These are phyloP conservation scores for Panaeolus cyanescens DNA, from an alignment of 768 basidiomycete species.

Conservation along the genomic window DNA sequence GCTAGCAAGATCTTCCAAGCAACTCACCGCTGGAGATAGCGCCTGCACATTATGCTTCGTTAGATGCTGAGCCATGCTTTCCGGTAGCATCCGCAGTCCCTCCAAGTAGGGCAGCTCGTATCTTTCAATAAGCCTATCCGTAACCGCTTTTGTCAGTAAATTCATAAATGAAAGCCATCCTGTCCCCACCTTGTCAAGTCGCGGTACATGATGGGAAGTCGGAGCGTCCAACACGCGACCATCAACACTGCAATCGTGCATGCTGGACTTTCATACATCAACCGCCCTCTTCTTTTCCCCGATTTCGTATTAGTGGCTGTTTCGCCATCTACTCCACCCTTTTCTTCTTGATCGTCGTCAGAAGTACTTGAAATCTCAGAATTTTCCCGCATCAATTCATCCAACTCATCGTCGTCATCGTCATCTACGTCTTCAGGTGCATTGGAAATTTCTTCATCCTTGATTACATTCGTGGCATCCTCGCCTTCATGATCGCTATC, in stretches of 20 bases:
- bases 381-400: conserved; percentile 43
- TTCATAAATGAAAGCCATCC: not conserved
- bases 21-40: conserved; percentile 69
- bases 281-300: conserved; percentile 17
- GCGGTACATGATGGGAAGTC: conserved; percentile 73
- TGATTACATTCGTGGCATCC: not conserved
- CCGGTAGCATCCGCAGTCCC: conserved; percentile 61
- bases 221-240: conserved; percentile 77
- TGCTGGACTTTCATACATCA: conserved; percentile 37
- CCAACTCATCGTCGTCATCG: conserved; percentile 37
- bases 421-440: conserved; percentile 15
- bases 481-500: conserved; percentile 2
- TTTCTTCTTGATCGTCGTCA: conserved; percentile 31
- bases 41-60: conserved; percentile 68
- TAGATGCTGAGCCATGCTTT: conserved; percentile 64
- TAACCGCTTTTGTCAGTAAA: not conserved
- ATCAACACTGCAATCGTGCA: conserved; percentile 69
- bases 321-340: conserved; percentile 15
- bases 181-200: conserved; percentile 70
- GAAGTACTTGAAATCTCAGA: conserved; percentile 43
- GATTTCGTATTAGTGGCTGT: conserved; percentile 14
- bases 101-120: conserved; percentile 85
- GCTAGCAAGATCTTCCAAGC: conserved; percentile 1
- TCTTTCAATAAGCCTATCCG: conserved; percentile 65
- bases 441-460: not conserved